Percentiles rank a stretch among this genome's conserved stretches.
Conservation (phyloP, 2,329 filamentous ascomycete genomes). For the Alternaria dauci region DNA sequence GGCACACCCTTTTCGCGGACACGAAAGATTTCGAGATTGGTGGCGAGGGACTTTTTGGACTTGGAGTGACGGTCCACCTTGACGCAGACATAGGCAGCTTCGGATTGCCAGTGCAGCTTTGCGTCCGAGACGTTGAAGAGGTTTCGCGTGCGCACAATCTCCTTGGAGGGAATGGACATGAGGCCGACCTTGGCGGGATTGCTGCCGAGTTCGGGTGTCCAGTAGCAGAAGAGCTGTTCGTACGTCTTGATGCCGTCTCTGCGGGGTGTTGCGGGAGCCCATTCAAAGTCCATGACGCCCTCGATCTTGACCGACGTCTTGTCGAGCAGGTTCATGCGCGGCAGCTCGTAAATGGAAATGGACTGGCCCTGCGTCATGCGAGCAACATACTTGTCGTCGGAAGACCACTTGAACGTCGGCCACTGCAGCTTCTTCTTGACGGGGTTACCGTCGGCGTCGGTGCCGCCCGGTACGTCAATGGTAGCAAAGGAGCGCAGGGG, state of each 20-base stretch:
- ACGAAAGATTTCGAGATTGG: constrained; percentile 98
- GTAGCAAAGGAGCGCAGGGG: constrained; percentile 94
- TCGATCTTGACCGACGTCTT: constrained; percentile 96
- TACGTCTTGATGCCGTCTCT: constrained; percentile 88
- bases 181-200: constrained; percentile 96
- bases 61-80: constrained; percentile 99
- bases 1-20: constrained; percentile 97
- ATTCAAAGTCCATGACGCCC: constrained; percentile 96
- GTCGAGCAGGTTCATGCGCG: constrained; percentile 87
- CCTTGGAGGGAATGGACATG: constrained; percentile 95
- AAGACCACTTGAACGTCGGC: constrained; percentile 99
- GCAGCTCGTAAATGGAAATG: constrained; percentile 90
- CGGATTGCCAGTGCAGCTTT: constrained; percentile 98
- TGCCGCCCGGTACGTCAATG: constrained; percentile 75
- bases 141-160: constrained; percentile 92
- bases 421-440: constrained; percentile 94
- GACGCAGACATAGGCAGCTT: constrained; percentile 91
- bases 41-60: constrained; percentile 97
- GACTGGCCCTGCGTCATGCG: constrained; percentile 86
- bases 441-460: constrained; percentile 69
- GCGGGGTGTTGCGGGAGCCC: constrained; percentile 84
- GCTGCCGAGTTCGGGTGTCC: constrained; percentile 97
- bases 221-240: constrained; percentile 97
- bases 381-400: constrained; percentile 96
- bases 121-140: constrained; percentile 98